phyloP scores from a whole-genome alignment of 2,329 filamentous ascomycete species.

The Colletotrichum brevisporum region DNA sequence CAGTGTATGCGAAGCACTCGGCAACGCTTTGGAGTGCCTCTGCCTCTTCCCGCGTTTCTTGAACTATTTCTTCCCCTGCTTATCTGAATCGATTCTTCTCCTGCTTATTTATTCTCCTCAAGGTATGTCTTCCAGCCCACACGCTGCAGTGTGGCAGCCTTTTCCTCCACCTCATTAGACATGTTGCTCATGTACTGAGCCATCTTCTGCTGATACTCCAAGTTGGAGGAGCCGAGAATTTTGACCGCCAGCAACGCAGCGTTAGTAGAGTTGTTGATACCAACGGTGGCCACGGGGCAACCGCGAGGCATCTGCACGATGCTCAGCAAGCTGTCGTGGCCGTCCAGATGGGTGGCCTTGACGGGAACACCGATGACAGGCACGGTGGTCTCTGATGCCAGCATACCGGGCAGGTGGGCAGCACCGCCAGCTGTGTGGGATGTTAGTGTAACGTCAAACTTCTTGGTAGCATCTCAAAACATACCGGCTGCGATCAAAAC shows the following conservation, averaged over 20 bases:
- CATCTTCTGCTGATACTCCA: slow-evolving; percentile 69
- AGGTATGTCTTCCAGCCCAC: slow-evolving; percentile 71
- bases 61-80: too few relatives aligned
- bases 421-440: slow-evolving; percentile 74
- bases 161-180: slow-evolving; percentile 73
- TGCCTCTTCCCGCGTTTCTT: too few relatives aligned
- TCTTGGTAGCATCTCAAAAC: neutral
- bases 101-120: slow-evolving; percentile 49
- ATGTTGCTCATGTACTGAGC: slow-evolving; percentile 74
- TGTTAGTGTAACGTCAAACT: neutral
- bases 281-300: slow-evolving; percentile 81
- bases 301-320: slow-evolving; percentile 86
- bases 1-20: too few relatives aligned
- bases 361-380: slow-evolving; percentile 86
- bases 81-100: neutral
- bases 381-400: slow-evolving; percentile 77
- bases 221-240: slow-evolving; percentile 73
- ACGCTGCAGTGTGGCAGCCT: slow-evolving; percentile 70
- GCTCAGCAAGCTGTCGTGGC: slow-evolving; percentile 78
- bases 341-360: slow-evolving; percentile 80
- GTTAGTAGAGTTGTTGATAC: slow-evolving; percentile 85
- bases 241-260: slow-evolving; percentile 80
- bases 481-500: slow-evolving; percentile 77
- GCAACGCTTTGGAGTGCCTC: too few relatives aligned
- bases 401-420: slow-evolving; percentile 82